Percentiles rank a stretch among this genome's conserved stretches.
Conservation (phyloP, 2,329 filamentous ascomycete genomes). For the Aspergillus calidoustus region DNA sequence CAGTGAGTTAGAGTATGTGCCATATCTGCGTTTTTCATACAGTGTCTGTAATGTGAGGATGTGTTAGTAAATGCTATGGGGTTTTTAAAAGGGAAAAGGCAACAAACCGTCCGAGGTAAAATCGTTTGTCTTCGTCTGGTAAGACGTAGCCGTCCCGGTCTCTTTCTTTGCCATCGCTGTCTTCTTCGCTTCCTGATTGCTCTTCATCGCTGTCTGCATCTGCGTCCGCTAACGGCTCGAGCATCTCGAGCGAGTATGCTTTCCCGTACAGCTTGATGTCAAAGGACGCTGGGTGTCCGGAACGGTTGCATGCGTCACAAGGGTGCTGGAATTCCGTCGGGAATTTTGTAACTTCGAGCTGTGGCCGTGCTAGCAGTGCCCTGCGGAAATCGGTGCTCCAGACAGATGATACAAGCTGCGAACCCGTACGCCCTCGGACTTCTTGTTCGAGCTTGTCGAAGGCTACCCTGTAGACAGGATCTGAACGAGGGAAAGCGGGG, state of each 20-base stretch:
- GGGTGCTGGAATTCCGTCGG: slow-evolving; percentile 51
- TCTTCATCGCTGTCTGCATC: slow-evolving; percentile 52
- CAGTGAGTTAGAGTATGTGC: slow-evolving; percentile 76
- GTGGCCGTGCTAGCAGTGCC: slow-evolving; percentile 68
- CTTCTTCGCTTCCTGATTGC: slow-evolving; percentile 35
- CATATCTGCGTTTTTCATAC: slow-evolving; percentile 68
- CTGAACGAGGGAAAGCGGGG: slow-evolving; percentile 66
- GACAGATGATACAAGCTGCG: slow-evolving; percentile 71
- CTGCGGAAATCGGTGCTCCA: slow-evolving; percentile 72
- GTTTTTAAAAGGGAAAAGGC: background rate
- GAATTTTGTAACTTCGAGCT: slow-evolving; percentile 57
- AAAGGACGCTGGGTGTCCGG: slow-evolving; percentile 68
- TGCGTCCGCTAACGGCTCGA: slow-evolving; percentile 65
- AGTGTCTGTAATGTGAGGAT: slow-evolving; percentile 46
- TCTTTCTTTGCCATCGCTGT: slow-evolving; percentile 38
- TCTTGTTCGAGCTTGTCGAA: slow-evolving; percentile 76
- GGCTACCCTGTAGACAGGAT: slow-evolving; percentile 68
- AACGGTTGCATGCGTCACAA: slow-evolving; percentile 74
- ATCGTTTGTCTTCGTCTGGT: slow-evolving; percentile 51
- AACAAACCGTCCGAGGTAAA: slow-evolving; percentile 57
- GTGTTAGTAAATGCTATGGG: background rate
- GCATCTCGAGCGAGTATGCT: slow-evolving; percentile 67
- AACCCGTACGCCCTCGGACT: slow-evolving; percentile 68
- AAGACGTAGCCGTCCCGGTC: slow-evolving; percentile 54
- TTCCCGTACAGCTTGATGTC: slow-evolving; percentile 67